Evolutionary conservation across 495 filamentous ascomycete species (phyloP).

Genomic region (Xylaria scruposa): DNA sequence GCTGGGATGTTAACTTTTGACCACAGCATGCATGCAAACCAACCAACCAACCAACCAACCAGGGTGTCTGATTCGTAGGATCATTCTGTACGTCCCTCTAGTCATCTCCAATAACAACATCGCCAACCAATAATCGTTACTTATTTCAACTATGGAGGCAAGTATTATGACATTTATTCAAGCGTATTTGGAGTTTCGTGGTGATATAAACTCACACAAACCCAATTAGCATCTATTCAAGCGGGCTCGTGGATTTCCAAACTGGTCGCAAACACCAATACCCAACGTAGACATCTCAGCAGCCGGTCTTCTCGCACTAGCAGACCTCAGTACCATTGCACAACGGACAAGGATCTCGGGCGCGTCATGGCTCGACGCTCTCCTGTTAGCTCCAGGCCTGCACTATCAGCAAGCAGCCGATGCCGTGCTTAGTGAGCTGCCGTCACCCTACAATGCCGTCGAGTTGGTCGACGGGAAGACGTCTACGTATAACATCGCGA

Average conservation of each 20-base stretch:
- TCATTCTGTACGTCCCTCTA: background rate
- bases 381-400: slow-evolving; percentile 64
- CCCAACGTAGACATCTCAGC: slow-evolving; percentile 52
- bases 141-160: slow-evolving; percentile 21
- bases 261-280: slow-evolving; percentile 45
- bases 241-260: slow-evolving; percentile 38
- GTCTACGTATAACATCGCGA: slow-evolving; percentile 56
- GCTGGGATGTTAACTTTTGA: background rate
- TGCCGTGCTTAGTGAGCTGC: slow-evolving; percentile 41
- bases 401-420: slow-evolving; percentile 67
- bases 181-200: background rate
- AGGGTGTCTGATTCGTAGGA: slow-evolving; percentile 15
- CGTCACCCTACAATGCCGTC: slow-evolving; percentile 39
- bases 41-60: no score
- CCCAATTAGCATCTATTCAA: slow-evolving; percentile 34
- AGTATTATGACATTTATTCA: background rate
- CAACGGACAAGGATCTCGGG: slow-evolving; percentile 62
- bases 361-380: slow-evolving; percentile 56
- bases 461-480: slow-evolving; percentile 43
- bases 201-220: slow-evolving; percentile 6
- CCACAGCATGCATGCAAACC: background rate
- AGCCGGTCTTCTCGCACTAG: slow-evolving; percentile 60
- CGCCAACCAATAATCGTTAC: background rate
- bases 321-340: slow-evolving; percentile 61
- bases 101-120: slow-evolving; percentile 3